Evolutionary conservation across 768 basidiomycete genomes (phyloP).

Genomic region (Cubamyces sp.): DNA sequence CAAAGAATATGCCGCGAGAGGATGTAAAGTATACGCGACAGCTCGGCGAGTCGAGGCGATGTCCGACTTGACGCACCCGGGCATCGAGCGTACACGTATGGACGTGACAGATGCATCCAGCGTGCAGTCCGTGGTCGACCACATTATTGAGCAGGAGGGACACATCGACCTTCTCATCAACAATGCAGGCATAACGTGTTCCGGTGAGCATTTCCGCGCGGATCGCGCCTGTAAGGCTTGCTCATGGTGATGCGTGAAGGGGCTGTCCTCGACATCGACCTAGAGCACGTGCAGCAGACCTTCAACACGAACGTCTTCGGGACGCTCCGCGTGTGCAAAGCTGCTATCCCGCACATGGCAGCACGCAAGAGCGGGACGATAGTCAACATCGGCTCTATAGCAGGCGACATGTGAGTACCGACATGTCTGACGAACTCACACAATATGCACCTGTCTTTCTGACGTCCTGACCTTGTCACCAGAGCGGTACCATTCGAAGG

Average conservation of each 20-base stretch:
- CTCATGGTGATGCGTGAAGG: slow-evolving; percentile 32
- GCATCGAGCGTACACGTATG: slow-evolving; percentile 52
- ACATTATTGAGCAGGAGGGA: slow-evolving; percentile 58
- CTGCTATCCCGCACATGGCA: slow-evolving; percentile 76
- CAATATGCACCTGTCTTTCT: no score
- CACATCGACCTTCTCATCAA: slow-evolving; percentile 77
- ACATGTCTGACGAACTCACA: neutral
- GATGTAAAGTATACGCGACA: slow-evolving; percentile 79
- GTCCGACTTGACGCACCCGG: slow-evolving; percentile 49
- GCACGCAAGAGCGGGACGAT: slow-evolving; percentile 62
- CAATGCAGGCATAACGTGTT: slow-evolving; percentile 60
- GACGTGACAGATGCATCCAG: slow-evolving; percentile 71
- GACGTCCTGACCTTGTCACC: slow-evolving; percentile 2
- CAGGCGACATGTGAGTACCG: slow-evolving; percentile 56
- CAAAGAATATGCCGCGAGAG: slow-evolving; percentile 64
- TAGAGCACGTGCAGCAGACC: slow-evolving; percentile 53
- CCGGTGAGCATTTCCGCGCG: slow-evolving; percentile 43
- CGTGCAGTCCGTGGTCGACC: slow-evolving; percentile 51
- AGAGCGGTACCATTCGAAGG: slow-evolving; percentile 75
- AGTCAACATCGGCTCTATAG: slow-evolving; percentile 75
- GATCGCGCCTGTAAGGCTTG: slow-evolving; percentile 28
- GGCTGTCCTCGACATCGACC: slow-evolving; percentile 53
- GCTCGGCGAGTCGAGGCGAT: slow-evolving; percentile 66
- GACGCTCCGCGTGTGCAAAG: slow-evolving; percentile 60
- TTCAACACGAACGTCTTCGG: slow-evolving; percentile 74